Conservation (phyloP, 2,329 filamentous ascomycete genomes). For the Drechmeria coniospora region DNA sequence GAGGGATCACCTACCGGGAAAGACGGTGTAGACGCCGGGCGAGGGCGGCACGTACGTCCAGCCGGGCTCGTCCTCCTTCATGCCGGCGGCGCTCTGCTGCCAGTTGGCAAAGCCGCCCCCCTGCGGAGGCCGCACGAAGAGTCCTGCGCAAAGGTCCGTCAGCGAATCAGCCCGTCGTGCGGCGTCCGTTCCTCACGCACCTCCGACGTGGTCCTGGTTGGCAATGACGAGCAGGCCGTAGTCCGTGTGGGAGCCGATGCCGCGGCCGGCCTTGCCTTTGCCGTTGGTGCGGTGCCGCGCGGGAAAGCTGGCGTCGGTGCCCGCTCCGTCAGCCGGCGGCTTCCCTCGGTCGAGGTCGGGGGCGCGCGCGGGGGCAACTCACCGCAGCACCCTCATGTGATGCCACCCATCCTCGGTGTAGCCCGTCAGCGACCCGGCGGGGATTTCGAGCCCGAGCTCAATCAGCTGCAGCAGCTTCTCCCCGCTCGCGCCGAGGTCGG, state of each 20-base stretch:
- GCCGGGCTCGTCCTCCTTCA: constrained; percentile 25
- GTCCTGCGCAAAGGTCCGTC: constrained; percentile 11
- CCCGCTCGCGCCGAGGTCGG: constrained; percentile 23
- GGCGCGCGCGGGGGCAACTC: constrained; percentile 2
- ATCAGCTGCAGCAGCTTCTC: constrained; percentile 29
- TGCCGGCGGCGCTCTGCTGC: constrained; percentile 26
- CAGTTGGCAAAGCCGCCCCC: constrained; percentile 28
- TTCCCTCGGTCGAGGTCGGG: neutral
- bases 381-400: constrained; percentile 32
- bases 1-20: constrained; percentile 21
- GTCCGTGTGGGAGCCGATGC: constrained; percentile 36
- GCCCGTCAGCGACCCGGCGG: constrained; percentile 21
- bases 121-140: constrained; percentile 30
- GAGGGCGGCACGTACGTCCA: constrained; percentile 33
- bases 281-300: constrained; percentile 22
- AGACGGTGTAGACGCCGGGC: constrained; percentile 29
- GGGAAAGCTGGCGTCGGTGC: constrained; percentile 21
- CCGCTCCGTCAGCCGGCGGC: neutral
- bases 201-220: constrained; percentile 32
- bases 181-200: constrained; percentile 9
- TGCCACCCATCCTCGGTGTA: constrained; percentile 34
- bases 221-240: constrained; percentile 36
- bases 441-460: constrained; percentile 27
- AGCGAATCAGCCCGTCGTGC: neutral
- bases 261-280: constrained; percentile 31